Percentiles rank a stretch among this genome's conserved stretches.
Conservation (phyloP, 2,329 filamentous ascomycete genomes). For the Stagonosporopsis rhizophila region DNA sequence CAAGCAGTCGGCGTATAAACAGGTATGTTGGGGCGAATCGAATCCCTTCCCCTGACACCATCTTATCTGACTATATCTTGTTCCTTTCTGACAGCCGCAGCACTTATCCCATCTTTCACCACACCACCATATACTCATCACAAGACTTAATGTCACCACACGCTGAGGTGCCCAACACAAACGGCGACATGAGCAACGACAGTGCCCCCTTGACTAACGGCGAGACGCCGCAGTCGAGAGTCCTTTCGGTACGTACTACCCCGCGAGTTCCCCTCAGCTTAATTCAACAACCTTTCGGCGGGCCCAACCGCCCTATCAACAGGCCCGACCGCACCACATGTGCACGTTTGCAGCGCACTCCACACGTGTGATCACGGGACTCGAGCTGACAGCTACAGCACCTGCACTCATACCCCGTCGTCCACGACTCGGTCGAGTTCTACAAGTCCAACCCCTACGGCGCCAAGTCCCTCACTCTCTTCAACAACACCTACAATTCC, state of each 20-base stretch:
- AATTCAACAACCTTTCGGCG: constrained; percentile 10
- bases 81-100: constrained; percentile 16
- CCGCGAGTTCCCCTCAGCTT: constrained; percentile 4
- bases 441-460: constrained; percentile 85
- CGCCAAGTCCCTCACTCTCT: constrained; percentile 79
- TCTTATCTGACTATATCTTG: constrained; percentile 19
- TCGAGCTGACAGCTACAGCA: constrained; percentile 63
- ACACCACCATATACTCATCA: constrained; percentile 16
- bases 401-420: constrained; percentile 81
- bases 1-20: constrained; percentile 34
- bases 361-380: constrained; percentile 4
- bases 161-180: constrained; percentile 41
- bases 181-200: constrained; percentile 44
- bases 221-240: constrained; percentile 49
- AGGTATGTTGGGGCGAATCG: constrained; percentile 22
- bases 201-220: constrained; percentile 48
- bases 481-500: constrained; percentile 75
- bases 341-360: not conserved
- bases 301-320: constrained; percentile 19
- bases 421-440: constrained; percentile 77
- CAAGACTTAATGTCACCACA: constrained; percentile 40
- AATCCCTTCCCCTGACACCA: constrained; percentile 19
- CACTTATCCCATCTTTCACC: constrained; percentile 12
- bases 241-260: constrained; percentile 47
- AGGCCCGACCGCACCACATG: constrained; percentile 1